Percentiles rank a stretch among this genome's conserved stretches.
Conservation (phyloP, 768 basidiomycete genomes). For the Trichaptum fuscoviolaceum region DNA sequence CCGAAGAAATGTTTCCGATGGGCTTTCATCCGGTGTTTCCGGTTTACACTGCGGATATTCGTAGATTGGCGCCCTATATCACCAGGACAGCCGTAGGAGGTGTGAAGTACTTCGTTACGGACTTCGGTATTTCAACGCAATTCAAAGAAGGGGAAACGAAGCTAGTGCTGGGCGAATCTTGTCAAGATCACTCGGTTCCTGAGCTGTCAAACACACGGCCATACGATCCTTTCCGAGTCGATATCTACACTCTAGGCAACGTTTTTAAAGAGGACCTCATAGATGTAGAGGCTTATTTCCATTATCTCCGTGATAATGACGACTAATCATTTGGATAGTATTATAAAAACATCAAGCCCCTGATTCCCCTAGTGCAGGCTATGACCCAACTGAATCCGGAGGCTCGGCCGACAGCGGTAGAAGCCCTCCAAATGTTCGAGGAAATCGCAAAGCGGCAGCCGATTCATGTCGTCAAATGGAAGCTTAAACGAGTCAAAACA, state of each 20-base stretch:
- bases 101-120: too few species aligned
- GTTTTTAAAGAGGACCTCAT: constrained; percentile 17
- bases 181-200: constrained; percentile 21
- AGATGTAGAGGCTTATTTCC: constrained; percentile 7
- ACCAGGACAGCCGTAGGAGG: constrained; percentile 12
- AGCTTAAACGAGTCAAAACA: too few species aligned
- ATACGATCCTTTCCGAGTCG: constrained; percentile 27
- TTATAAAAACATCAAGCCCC: neutral
- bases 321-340: neutral
- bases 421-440: neutral
- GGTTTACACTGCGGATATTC: constrained; percentile 29
- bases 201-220: constrained; percentile 19
- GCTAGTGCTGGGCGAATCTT: constrained; percentile 16
- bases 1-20: constrained; percentile 25
- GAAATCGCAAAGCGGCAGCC: too few species aligned
- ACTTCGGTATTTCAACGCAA: too few species aligned
- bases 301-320: too few species aligned
- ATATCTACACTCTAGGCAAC: constrained; percentile 25
- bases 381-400: neutral
- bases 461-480: too few species aligned
- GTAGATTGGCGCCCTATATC: constrained; percentile 29
- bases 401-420: constrained; percentile 1
- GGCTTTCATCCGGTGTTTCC: constrained; percentile 33
- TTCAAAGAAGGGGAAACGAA: too few species aligned
- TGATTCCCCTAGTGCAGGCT: neutral